Evolutionary conservation across 2,329 filamentous ascomycete species (phyloP), one percentile per base, ranked within the genome.

Genomic region (Hirsutella minnesotensis): DNA sequence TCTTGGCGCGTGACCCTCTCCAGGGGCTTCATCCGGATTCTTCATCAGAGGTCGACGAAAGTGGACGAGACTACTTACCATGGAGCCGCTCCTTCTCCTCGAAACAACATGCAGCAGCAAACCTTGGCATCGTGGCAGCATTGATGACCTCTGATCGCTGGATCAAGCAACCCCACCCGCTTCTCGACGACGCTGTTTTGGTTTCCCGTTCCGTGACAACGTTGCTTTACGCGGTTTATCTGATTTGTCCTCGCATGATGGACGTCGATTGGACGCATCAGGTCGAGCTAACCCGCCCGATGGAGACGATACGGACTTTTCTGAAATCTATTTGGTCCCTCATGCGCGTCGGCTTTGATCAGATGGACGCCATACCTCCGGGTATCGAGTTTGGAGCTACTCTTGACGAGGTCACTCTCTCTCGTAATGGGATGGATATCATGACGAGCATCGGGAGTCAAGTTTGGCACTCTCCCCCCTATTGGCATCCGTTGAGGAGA

Each of bases 41-140:
- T 22, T 31, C 2, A 12, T 18, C 3, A 3, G 36, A 34, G 9
- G 5, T 40, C 22, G 33, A 38, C 12, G 42, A 40, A 22, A 37
- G 38, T n/a, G 42, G 33, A n/a, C 31, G 37, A 19, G 13, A 27
- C 9, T 44, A 36, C 9, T 22, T 22, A 16, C 42, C 31, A 12
- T 44, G 42, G 38, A 44, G 38, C 38, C 43, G 48, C 20, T 27
- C 45, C 38, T 44, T 44, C 33, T 40, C 46, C 13, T 40, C 43
- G 4, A 39, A 46, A 15, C 38, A 47, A 24, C 45, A 50, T 24
- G 37, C 40, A 9, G 24, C 51, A 12, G 50, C 47, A 20, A 57
- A 53, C 27, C 30, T 55, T 19, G 55, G 53, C 7, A 46, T 56
- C 15, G 44, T 57, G 36, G 46, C 52, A n/a, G 55, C 56, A 44